Base-by-base conservation (phyloP, 192 early-diverging fungal genomes). In the Podila epigama region DNA sequence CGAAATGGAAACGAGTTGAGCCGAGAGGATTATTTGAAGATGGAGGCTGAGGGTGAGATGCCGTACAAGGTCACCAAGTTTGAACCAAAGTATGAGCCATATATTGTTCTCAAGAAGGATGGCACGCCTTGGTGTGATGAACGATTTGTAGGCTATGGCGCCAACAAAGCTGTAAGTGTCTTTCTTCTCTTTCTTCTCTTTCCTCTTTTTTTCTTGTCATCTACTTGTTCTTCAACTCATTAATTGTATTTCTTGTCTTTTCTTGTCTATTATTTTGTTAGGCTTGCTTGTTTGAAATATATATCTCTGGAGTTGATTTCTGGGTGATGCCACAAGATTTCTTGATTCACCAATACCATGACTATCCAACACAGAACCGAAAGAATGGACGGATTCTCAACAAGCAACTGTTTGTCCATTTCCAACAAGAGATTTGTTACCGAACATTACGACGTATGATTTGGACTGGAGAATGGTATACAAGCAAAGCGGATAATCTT, bases 301-400 rank as follows among this genome's bases (percentile, higher is more conserved):
- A 85, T 41, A 66, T 89, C 20, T 84, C 86, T 20, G 88, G 88
- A 10, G 71, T 85, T 50, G 85, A 88, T 48, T 86, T 85, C 59
- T 88, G 86, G 86, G 87, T 89, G 1, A 67, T 88, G 60, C 87
- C 88, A 6, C 59, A 82, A 27, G 86, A 87, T 41, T 89, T 86
- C 52, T 62, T 87, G 51, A 87, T 89, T 56, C 88, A 89, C 60
- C 86, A 87, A 62, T 84, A 83, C 18, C 88, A 89, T 58, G 82
- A 88, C 58, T 89, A 89, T 59, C 77, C 80, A 2, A 77, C 73
- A 3, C 67, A 82, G 64, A 77, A 84, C 75, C 42, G 82, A 69
- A 64, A 73, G 80, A 72, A 84, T 57, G 78, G 80, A 51, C 82
- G 86, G 42, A 84, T 81, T 63, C 80, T 84, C 58, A 87, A 87